These are phyloP conservation scores for Boletus vinaceobasis DNA, from an alignment of 768 basidiomycete genomes.

Conservation along the genomic window DNA sequence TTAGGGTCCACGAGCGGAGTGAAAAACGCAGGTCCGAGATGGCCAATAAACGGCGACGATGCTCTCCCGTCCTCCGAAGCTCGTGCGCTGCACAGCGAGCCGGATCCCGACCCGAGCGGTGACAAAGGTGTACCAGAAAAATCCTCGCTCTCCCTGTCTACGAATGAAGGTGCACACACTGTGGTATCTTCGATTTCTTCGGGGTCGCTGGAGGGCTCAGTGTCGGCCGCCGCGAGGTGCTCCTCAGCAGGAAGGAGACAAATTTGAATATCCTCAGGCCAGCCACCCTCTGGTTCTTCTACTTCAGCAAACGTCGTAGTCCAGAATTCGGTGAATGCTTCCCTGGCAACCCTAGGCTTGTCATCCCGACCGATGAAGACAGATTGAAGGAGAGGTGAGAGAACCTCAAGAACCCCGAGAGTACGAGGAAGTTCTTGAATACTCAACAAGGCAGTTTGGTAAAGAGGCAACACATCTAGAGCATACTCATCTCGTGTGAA, in stretches of 20 bases:
- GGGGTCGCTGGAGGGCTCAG: slow-evolving; percentile 24
- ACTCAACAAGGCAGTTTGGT: slow-evolving; percentile 53
- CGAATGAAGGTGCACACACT: slow-evolving; percentile 1
- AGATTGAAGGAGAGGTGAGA: slow-evolving; percentile 54
- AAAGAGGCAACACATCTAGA: slow-evolving; percentile 61
- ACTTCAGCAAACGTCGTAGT: slow-evolving; percentile 40
- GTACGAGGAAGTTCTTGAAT: slow-evolving; percentile 46
- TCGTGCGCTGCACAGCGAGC: neutral
- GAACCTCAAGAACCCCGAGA: slow-evolving; percentile 39
- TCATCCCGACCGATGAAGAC: slow-evolving; percentile 52
- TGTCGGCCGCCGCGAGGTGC: neutral
- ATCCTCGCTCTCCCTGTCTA: slow-evolving; percentile 1
- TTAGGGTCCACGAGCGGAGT: slow-evolving; percentile 1
- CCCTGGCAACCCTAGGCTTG: slow-evolving; percentile 41
- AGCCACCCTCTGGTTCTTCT: slow-evolving; percentile 45
- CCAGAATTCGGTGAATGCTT: slow-evolving; percentile 67
- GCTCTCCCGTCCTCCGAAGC: neutral
- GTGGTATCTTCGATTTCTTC: slow-evolving; percentile 22
- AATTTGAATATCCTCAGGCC: slow-evolving; percentile 47
- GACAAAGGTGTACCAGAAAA: slow-evolving; percentile 10
- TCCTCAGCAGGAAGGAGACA: slow-evolving; percentile 26
- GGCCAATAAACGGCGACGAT: slow-evolving; percentile 24
- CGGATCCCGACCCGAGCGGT: neutral
- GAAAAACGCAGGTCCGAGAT: slow-evolving; percentile 30
- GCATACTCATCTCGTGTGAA: slow-evolving; percentile 54